These are phyloP conservation scores for Candida lessepsii DNA, from an alignment of 805 yeast species.

Conservation along the genomic window DNA sequence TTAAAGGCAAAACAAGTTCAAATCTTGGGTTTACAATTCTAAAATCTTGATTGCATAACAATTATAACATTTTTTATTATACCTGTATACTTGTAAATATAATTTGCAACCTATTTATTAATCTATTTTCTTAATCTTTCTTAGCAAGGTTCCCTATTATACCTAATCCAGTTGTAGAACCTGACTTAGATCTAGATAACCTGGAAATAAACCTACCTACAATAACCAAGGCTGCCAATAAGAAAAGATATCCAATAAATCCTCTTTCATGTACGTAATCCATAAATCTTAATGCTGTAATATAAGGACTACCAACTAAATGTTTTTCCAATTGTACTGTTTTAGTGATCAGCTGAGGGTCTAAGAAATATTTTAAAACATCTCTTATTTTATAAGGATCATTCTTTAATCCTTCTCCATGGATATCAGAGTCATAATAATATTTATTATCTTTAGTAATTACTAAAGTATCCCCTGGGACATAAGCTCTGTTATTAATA, in stretches of 20 bases:
- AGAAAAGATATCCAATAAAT: constrained; percentile 36
- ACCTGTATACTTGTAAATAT: too few species aligned
- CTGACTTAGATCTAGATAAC: neutral
- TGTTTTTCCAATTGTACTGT: constrained; percentile 19
- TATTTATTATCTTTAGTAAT: constrained; percentile 43
- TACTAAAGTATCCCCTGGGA: constrained; percentile 57
- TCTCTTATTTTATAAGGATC: constrained; percentile 31
- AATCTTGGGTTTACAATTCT: constrained; percentile 15
- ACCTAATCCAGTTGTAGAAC: constrained; percentile 13
- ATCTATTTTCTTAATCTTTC: constrained; percentile 15
- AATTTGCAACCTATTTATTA: too few species aligned
- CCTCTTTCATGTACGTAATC: constrained; percentile 47
- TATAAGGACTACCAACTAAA: constrained; percentile 46
- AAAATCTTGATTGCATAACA: neutral
- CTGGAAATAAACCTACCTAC: constrained; percentile 1
- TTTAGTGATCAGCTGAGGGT: constrained; percentile 23
- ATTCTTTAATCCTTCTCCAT: constrained; percentile 37
- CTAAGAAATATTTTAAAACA: constrained; percentile 40
- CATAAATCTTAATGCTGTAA: constrained; percentile 35
- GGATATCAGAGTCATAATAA: constrained; percentile 31
- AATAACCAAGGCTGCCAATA: constrained; percentile 3
- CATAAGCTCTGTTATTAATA: constrained; percentile 28
- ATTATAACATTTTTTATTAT: too few species aligned
- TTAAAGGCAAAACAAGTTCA: constrained; percentile 30
- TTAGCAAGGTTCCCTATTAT: constrained; percentile 23